Conservation (phyloP, 257 asterid genomes). For the Osmanthus fragrans region DNA sequence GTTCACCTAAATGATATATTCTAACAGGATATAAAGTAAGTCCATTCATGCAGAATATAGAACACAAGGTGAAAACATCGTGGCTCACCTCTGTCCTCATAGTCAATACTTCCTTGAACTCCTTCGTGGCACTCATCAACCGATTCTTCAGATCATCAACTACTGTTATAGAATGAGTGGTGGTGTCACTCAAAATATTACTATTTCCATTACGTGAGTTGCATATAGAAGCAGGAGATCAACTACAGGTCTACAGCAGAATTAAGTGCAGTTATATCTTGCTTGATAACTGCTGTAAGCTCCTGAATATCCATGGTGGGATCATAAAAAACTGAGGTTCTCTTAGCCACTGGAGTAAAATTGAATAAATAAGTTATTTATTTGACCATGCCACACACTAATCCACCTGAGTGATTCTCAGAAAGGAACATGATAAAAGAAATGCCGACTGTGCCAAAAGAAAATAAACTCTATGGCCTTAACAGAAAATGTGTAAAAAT, state of each 20-base stretch:
- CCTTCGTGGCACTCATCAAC: slow-evolving; percentile 85
- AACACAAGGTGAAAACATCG: slow-evolving; percentile 12
- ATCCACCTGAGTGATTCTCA: neutral
- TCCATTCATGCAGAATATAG: neutral
- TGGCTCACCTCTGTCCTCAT: slow-evolving; percentile 83
- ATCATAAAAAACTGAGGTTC: slow-evolving; percentile 84
- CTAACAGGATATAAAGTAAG: neutral
- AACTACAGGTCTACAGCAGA: slow-evolving; percentile 80
- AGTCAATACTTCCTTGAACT: slow-evolving; percentile 93
- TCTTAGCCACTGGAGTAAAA: slow-evolving; percentile 77
- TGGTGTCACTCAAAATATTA: slow-evolving; percentile 61
- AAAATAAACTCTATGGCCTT: neutral
- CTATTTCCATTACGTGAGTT: slow-evolving; percentile 60
- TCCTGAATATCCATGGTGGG: slow-evolving; percentile 95
- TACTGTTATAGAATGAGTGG: slow-evolving; percentile 83
- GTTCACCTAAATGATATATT: neutral
- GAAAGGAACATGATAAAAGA: neutral
- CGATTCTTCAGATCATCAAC: slow-evolving; percentile 93
- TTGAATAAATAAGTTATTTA: slow-evolving; percentile 4
- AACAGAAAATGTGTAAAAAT: slow-evolving; percentile 1
- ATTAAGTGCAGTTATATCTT: slow-evolving; percentile 89
- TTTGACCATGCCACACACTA: slow-evolving; percentile 5
- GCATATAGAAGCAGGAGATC: slow-evolving; percentile 76
- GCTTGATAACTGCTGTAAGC: slow-evolving; percentile 84
- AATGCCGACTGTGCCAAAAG: neutral